A percentile compares a stretch with the other conserved stretches of the same genome.
Conservation (phyloP, 768 basidiomycete genomes). For the Suillus ampliporus region DNA sequence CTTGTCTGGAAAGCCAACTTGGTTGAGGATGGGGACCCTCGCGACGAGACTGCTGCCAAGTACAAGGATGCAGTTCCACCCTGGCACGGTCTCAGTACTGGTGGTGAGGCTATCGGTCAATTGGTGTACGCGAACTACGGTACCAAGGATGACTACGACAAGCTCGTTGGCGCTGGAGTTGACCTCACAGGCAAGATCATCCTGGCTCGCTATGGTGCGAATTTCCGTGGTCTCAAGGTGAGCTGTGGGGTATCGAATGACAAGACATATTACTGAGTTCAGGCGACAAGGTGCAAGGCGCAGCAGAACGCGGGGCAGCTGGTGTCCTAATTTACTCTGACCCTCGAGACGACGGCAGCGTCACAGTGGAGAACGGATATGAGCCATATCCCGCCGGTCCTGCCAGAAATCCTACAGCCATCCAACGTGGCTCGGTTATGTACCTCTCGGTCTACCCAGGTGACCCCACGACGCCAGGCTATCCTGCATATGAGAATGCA, state of each 20-base stretch:
- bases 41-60: slow-evolving; percentile 74
- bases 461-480: slow-evolving; percentile 87
- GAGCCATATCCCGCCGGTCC: slow-evolving; percentile 79
- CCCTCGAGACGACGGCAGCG: slow-evolving; percentile 83
- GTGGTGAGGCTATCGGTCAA: slow-evolving; percentile 74
- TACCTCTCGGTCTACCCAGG: slow-evolving; percentile 71
- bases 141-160: slow-evolving; percentile 68
- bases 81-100: slow-evolving; percentile 87
- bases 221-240: slow-evolving; percentile 88
- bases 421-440: slow-evolving; percentile 87
- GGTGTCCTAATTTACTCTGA: slow-evolving; percentile 87
- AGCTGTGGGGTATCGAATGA: slow-evolving; percentile 20
- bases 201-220: slow-evolving; percentile 74
- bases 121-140: slow-evolving; percentile 86
- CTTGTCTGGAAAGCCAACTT: slow-evolving; percentile 74
- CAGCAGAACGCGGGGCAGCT: slow-evolving; percentile 81
- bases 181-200: slow-evolving; percentile 81
- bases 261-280: slow-evolving; percentile 24
- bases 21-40: slow-evolving; percentile 68
- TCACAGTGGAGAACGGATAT: slow-evolving; percentile 79
- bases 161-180: slow-evolving; percentile 65
- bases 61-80: slow-evolving; percentile 71
- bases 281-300: slow-evolving; percentile 67
- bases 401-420: slow-evolving; percentile 81
- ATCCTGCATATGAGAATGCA: slow-evolving; percentile 84